These are phyloP conservation scores for Beauveria sp. DNA, from an alignment of 2,329 filamentous ascomycete genomes.

Conservation along the genomic window DNA sequence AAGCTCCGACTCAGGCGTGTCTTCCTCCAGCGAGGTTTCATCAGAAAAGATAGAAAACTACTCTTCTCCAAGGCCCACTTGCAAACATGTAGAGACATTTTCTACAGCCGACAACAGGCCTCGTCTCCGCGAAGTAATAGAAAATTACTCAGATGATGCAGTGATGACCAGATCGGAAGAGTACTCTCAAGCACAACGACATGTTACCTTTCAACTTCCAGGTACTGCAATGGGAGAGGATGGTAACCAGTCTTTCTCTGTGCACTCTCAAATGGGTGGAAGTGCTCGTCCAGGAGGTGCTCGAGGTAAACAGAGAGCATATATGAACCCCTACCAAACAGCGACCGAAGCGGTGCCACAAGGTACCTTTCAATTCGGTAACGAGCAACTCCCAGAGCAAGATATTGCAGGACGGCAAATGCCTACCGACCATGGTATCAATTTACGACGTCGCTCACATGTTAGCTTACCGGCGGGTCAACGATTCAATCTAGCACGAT, in stretches of 20 bases:
- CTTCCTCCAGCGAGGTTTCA: neutral
- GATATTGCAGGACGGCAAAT: conserved; percentile 20
- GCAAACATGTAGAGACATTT: conserved; percentile 21
- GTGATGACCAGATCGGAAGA: neutral
- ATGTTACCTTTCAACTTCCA: conserved; percentile 13
- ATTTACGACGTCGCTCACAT: conserved; percentile 43
- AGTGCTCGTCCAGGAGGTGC: neutral
- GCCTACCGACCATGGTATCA: conserved; percentile 29
- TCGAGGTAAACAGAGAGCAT: neutral
- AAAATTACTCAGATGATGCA: conserved; percentile 19
- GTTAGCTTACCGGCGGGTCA: conserved; percentile 44
- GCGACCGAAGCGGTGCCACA: neutral
- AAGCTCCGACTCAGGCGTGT: neutral
- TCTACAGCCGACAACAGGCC: conserved; percentile 17
- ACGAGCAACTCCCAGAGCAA: conserved; percentile 20
- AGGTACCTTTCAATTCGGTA: conserved; percentile 14
- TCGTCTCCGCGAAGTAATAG: conserved; percentile 19
- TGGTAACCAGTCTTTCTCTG: conserved; percentile 5
- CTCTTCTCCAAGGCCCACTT: conserved; percentile 13
- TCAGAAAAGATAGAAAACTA: neutral
- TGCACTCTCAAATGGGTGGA: neutral
- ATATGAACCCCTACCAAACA: neutral
- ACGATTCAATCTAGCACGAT: conserved; percentile 44
- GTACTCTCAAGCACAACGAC: conserved; percentile 14
- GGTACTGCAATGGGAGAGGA: conserved; percentile 6